Percentiles rank a stretch among this genome's conserved stretches.
These are phyloP conservation scores for Aspergillus mulundensis DNA, from an alignment of 495 filamentous ascomycete species.

Conservation along the genomic window DNA sequence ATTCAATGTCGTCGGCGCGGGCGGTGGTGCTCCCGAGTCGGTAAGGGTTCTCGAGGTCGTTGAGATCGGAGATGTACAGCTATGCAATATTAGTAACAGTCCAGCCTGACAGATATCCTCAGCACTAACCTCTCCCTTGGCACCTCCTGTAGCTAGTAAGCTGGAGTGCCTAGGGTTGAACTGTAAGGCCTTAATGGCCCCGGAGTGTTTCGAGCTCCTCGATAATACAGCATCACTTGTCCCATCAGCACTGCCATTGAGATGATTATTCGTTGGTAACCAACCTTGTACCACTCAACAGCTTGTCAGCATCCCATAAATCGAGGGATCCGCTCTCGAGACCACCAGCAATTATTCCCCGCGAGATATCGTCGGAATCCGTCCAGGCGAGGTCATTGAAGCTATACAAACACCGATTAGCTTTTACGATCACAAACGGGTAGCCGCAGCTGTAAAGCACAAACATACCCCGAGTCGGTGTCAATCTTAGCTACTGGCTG, in stretches of 20 bases:
- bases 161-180: slow-evolving; percentile 95
- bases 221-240: slow-evolving; percentile 73
- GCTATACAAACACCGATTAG: slow-evolving; percentile 42
- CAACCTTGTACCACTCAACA: slow-evolving; percentile 59
- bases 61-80: slow-evolving; percentile 91
- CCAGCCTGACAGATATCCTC: background rate
- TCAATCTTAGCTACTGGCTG: slow-evolving; percentile 78
- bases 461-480: slow-evolving; percentile 79
- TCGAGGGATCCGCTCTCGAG: slow-evolving; percentile 95
- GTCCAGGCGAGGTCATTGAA: slow-evolving; percentile 98
- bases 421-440: background rate
- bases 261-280: slow-evolving; percentile 1
- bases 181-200: slow-evolving; percentile 90
- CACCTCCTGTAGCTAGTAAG: slow-evolving; percentile 85
- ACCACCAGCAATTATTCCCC: slow-evolving; percentile 89
- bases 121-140: slow-evolving; percentile 72
- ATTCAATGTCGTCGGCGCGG: slow-evolving; percentile 88
- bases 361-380: slow-evolving; percentile 66
- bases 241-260: slow-evolving; percentile 19
- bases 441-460: background rate
- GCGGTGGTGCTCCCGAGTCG: slow-evolving; percentile 83
- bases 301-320: slow-evolving; percentile 90
- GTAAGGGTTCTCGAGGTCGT: slow-evolving; percentile 82
- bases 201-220: slow-evolving; percentile 86
- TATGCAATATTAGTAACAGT: slow-evolving; percentile 12